phyloP scores from a whole-genome alignment of 202 grass and related monocot species.

The Zizania palustris region DNA sequence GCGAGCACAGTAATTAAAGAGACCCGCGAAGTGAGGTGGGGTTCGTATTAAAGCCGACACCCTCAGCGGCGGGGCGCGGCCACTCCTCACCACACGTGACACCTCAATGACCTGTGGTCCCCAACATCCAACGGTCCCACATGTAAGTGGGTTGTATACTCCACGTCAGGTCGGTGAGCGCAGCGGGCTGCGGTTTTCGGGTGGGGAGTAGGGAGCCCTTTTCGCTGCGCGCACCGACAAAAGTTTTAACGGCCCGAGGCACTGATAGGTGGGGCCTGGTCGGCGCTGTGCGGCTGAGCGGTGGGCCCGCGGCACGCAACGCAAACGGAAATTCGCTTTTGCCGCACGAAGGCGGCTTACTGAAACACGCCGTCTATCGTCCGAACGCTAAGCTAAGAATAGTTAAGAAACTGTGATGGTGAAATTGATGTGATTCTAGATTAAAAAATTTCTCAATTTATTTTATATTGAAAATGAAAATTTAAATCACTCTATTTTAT shows the following conservation, averaged over 20 bases:
- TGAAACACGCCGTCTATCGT: too few relatives aligned
- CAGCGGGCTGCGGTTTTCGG: neutral
- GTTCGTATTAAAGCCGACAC: slow-evolving; percentile 57
- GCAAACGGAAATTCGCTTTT: neutral
- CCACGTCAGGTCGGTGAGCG: neutral
- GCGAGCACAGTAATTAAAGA: neutral
- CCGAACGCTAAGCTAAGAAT: too few relatives aligned
- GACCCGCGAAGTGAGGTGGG: slow-evolving; percentile 40
- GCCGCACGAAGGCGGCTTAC: neutral
- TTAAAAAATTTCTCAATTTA: too few relatives aligned
- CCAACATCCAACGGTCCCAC: rapidly evolving
- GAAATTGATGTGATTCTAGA: too few relatives aligned
- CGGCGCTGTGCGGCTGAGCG: neutral
- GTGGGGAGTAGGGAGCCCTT: neutral
- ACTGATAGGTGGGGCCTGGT: neutral
- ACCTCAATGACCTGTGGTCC: neutral
- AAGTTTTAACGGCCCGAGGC: slow-evolving; percentile 33
- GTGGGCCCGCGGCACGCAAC: neutral
- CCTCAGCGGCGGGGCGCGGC: neutral
- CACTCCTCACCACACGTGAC: rapidly evolving
- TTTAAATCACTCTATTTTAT: too few relatives aligned
- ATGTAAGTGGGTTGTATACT: rapidly evolving
- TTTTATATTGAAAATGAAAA: too few relatives aligned
- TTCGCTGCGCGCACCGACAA: slow-evolving; percentile 44
- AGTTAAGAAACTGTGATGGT: too few relatives aligned